phyloP scores from a whole-genome alignment of 2,329 filamentous ascomycete species.

The Colletotrichum salicis region DNA sequence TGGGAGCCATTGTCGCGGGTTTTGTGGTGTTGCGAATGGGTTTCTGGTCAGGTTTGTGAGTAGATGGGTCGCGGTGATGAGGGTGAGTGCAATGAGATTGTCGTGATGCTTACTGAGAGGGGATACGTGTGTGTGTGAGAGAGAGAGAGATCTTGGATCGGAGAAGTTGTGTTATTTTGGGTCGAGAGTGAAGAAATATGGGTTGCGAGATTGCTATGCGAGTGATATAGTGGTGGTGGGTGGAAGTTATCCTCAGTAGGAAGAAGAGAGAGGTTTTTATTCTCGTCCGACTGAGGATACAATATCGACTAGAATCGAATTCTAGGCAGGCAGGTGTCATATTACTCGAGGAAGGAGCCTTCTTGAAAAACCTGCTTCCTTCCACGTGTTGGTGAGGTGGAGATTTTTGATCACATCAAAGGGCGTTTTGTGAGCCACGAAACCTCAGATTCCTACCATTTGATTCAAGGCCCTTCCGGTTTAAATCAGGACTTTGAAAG shows the following conservation, averaged over 20 bases:
- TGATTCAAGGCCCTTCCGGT: no score
- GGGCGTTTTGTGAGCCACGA: no score
- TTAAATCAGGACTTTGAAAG: no score
- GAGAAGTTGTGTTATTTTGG: not conserved
- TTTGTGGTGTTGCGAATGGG: not conserved
- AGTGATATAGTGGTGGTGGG: not conserved
- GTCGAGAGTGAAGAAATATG: not conserved
- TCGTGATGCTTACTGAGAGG: no score
- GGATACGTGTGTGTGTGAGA: no score
- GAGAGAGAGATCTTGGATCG: not conserved
- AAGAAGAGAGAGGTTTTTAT: not conserved
- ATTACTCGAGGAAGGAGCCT: not conserved
- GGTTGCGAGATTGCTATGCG: not conserved
- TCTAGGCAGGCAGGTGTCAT: not conserved
- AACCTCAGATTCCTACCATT: no score
- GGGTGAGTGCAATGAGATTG: no score
- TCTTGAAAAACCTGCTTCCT: not conserved
- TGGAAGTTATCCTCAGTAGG: not conserved
- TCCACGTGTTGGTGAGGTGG: not conserved
- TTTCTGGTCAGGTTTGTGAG: not conserved
- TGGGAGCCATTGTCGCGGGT: conserved; percentile 15
- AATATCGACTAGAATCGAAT: not conserved
- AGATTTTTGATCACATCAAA: no score
- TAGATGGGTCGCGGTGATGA: not conserved
- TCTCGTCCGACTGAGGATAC: not conserved